Evolutionary conservation across 441 rosid species (phyloP), one percentile per base, ranked within the genome.

Genomic region (Corymbia calophylla): DNA sequence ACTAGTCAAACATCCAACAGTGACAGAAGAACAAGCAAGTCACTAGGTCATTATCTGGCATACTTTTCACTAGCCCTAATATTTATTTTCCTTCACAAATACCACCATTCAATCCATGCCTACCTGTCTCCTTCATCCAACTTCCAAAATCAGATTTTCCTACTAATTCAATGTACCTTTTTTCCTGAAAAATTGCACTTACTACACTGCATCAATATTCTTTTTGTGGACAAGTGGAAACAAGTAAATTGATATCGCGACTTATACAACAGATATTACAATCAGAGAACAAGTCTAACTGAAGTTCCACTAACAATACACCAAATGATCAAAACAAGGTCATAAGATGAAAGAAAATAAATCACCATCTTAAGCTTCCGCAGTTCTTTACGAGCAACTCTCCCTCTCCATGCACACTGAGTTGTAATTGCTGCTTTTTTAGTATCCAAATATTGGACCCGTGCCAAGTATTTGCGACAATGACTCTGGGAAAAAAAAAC

Each of bases 371-470:
- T 90, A 90, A 90, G 91, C 32, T 87, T 62, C 84, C 89, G 89
- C 89, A 90, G 87, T 64, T 90, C 91, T 84, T 53, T 87, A 48
- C 91, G 91, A 87, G 91, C 91, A 80, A 87, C 91, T 87, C 84
- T 90, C 55, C 91, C 85, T 87, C 91, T 90, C 91, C 91, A 90
- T 87, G 91, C 89, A 87, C 91, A 87, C 84, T 90, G 91, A 47
- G 91, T 87, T 87, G 58, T 39, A 81, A 87, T 82, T 48, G 91
- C 89, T 56, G 91, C 91, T 82, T 87, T 90, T 32, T 87, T 90
- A 53, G 66, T 58, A 56, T 87, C 66, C 62, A 87, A 53, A 73
- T 81, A 90, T 32, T 58, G 80, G 44, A 47, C 84, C 53, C 16
- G 89, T 80, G 91, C 91, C 89, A 90, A 87, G 89, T 77, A 87